phyloP scores from a whole-genome alignment of 2,329 filamentous ascomycete genomes.

The Harringtonia lauricola region DNA sequence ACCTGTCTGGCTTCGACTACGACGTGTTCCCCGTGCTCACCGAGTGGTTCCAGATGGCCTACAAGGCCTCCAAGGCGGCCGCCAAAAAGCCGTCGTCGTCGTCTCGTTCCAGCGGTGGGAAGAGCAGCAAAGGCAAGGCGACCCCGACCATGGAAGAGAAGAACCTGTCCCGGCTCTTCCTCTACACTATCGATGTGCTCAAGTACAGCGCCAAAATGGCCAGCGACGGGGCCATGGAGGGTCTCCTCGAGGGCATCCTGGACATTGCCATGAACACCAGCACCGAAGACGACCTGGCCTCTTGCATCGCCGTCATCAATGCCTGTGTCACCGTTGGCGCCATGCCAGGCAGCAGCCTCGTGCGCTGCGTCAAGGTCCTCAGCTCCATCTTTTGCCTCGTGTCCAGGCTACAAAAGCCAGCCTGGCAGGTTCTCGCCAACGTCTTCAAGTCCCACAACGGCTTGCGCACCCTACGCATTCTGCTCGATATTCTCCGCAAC shows the following conservation, averaged over 20 bases:
- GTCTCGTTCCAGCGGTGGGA: constrained; percentile 17
- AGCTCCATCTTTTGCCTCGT: constrained; percentile 63
- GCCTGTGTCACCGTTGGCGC: constrained; percentile 62
- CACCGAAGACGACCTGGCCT: constrained; percentile 50
- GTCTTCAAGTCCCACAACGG: constrained; percentile 65
- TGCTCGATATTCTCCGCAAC: constrained; percentile 50
- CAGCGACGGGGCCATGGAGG: constrained; percentile 47
- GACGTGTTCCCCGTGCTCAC: constrained; percentile 52
- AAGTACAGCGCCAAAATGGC: constrained; percentile 67
- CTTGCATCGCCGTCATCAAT: constrained; percentile 58
- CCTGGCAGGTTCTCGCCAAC: constrained; percentile 61
- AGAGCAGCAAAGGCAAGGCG: constrained; percentile 18
- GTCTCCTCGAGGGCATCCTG: constrained; percentile 51
- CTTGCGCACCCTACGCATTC: constrained; percentile 53
- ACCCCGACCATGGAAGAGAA: constrained; percentile 42
- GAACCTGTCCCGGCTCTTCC: constrained; percentile 53
- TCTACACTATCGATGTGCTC: constrained; percentile 55
- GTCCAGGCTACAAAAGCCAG: constrained; percentile 44
- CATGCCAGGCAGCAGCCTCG: constrained; percentile 52
- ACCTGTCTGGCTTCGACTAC: constrained; percentile 57
- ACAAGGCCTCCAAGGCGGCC: constrained; percentile 27
- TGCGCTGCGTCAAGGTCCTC: constrained; percentile 57
- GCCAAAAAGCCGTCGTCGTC: constrained; percentile 24
- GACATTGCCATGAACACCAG: constrained; percentile 59
- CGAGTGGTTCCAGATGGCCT: constrained; percentile 46